Evolutionary conservation across 2,329 filamentous ascomycete species (phyloP).

Genomic region (Penicillium sp.): DNA sequence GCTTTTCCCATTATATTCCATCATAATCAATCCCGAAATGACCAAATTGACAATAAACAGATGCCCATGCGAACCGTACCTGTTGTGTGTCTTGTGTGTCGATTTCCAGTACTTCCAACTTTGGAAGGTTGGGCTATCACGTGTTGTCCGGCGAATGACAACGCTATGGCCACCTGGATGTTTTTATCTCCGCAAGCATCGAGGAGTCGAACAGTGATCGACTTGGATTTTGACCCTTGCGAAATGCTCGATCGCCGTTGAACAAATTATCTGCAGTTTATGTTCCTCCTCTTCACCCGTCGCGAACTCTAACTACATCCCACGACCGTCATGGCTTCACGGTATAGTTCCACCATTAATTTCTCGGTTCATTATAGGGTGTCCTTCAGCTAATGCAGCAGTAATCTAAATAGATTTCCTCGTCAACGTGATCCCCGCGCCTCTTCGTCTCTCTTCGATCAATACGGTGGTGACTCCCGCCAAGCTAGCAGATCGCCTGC

Average conservation of each 20-base stretch:
- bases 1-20: neutral
- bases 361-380: slow-evolving; percentile 2
- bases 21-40: neutral
- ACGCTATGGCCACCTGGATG: slow-evolving; percentile 28
- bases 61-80: no score
- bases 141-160: slow-evolving; percentile 14
- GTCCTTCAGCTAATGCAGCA: slow-evolving; percentile 1
- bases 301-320: slow-evolving; percentile 4
- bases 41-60: neutral
- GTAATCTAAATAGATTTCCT: slow-evolving; percentile 56
- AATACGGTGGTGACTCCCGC: slow-evolving; percentile 61
- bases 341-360: slow-evolving; percentile 25
- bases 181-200: slow-evolving; percentile 25
- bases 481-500: slow-evolving; percentile 42
- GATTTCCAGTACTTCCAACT: neutral
- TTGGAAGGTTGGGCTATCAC: slow-evolving; percentile 15
- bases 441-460: slow-evolving; percentile 72
- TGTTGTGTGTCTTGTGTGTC: neutral
- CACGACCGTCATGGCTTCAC: slow-evolving; percentile 36
- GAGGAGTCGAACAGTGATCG: slow-evolving; percentile 4
- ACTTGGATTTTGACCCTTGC: slow-evolving; percentile 1
- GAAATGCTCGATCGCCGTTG: slow-evolving; percentile 13
- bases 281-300: neutral
- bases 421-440: slow-evolving; percentile 65
- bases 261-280: neutral